Evolutionary conservation across 1,284 basidiomycete genomes (phyloP), one percentile per base, ranked within the genome.

Genomic region (Earliella scabrosa): DNA sequence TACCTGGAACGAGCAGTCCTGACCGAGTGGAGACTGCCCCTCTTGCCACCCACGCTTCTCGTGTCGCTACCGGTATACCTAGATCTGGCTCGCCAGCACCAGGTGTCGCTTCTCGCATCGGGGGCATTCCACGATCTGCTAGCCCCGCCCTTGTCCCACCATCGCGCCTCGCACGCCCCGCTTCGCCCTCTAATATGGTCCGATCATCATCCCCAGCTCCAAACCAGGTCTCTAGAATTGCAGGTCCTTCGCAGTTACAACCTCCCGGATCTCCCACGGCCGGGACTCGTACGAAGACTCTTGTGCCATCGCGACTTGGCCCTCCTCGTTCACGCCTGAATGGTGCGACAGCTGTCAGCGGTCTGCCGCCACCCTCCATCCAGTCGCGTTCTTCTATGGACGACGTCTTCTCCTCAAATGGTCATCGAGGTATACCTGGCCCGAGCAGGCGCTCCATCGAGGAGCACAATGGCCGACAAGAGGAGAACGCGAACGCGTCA

Each of bases 251-350:
- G 16, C 73, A 74, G 23, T 53, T 71, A 9, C 68, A 72, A 31
- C 67, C 72, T 2, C 69, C 77, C 8, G 78, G 83, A 26, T 83
- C 86, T 8, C 78, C 76, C 8, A 71, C 75, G 32, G 69, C 74
- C 16, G 74, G 81, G 54, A 68, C 65, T 32, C 80, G 84, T 48
- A 82, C 86, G 4, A 88, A 85, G 68, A 87, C 78, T 59, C 73
- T 87, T 68, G 69, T 90, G 26, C 90, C 89, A 20, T 92, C 90
- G 34, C 82, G 87, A 32, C 73, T 92, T 13, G 87, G 82, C 23
- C 77, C 83, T 46, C 85, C 87, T 8, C 80, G 85, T 69, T 61
- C 68, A 71, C 60, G 71, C 66, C 36, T 76, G 64, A 63, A 71
- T 62, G 63, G 60, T 61, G 36, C 65, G 8, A 32, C 61, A 3